These are phyloP conservation scores for Tardiomyces depauwii DNA, from an alignment of 1,139 yeast genomes.

Conservation along the genomic window DNA sequence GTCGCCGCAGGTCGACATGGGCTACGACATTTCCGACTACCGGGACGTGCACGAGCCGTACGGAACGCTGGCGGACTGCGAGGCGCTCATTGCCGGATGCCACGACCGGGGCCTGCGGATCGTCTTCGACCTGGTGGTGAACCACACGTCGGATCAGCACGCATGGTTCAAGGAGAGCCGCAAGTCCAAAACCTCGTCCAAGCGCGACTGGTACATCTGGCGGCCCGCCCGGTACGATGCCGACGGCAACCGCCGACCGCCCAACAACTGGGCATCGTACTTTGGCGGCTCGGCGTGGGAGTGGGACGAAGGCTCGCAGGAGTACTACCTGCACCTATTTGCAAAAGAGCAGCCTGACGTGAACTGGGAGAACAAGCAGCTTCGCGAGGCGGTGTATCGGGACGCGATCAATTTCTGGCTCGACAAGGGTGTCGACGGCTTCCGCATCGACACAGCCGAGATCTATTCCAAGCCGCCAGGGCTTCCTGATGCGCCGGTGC, in stretches of 20 bases:
- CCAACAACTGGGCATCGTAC: conserved; percentile 45
- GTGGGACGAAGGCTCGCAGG: conserved; percentile 40
- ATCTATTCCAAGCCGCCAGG: conserved; percentile 41
- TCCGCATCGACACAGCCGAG: conserved; percentile 46
- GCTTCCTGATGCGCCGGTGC: conserved; percentile 41
- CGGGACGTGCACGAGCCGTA: conserved; percentile 39
- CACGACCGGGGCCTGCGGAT: conserved; percentile 42
- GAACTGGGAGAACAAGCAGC: conserved; percentile 47
- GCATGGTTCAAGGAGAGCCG: conserved; percentile 48
- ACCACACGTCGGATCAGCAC: conserved; percentile 47
- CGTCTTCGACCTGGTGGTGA: conserved; percentile 45
- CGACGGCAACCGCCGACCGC: conserved; percentile 40
- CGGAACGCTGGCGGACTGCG: conserved; percentile 44
- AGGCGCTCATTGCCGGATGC: conserved; percentile 34
- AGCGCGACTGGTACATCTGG: conserved; percentile 57
- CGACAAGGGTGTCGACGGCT: conserved; percentile 47
- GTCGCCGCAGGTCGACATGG: conserved; percentile 55
- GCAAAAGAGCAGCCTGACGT: conserved; percentile 46
- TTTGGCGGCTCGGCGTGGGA: conserved; percentile 41
- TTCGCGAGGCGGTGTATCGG: conserved; percentile 39
- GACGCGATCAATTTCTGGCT: conserved; percentile 43
- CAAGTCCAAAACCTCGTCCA: conserved; percentile 38
- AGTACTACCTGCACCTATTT: conserved; percentile 44
- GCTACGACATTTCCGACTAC: conserved; percentile 49
- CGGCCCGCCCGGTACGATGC: conserved; percentile 36